Base-by-base conservation (phyloP, 768 basidiomycete genomes). In the Trametes meyenii region DNA sequence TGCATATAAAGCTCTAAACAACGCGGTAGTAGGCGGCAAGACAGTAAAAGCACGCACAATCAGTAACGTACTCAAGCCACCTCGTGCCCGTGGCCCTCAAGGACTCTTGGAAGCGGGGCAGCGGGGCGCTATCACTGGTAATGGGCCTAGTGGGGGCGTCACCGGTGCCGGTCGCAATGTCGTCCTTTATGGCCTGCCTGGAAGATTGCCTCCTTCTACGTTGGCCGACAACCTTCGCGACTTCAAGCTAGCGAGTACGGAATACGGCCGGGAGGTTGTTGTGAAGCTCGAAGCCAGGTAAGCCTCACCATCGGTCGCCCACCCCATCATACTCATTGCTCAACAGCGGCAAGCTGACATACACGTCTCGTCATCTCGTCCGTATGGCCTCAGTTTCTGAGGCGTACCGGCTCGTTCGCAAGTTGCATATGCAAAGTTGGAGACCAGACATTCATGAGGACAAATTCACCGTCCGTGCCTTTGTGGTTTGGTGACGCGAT, bases 331-430 rank as follows among this genome's bases (percentile, higher is more conserved):
- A 21, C 50, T 50, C 8, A 50, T 43, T 7, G 29, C 17, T 33
- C 12, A 14, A 12, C 7, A 54, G 60, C 12, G 39, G 46, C 7
- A 24, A 29, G 14, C 58, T 50, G 19, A 48, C 46, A 19, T 45
- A 29, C 3, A 57, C 79, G 6, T 79, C 85, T 24, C 81, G 83
- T 49, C 84, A 82, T 64, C 64, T 86, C 11, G 77, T 92, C 26
- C 83, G 83, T 36, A 72, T 88, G 55, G 71, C 74, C 2, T 83
- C 84, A 0, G 74, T 78, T 17, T 79, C 88, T 10, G 88, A 92
- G 67, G 92, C 92, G 1, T 83, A 89, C 66, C 83, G 83, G 54
- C 73, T 92, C 24, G 86, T 85, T 19, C 84, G 88, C 51, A 72
- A 76, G 39, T 61, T 87, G 46, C 89, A 94, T 70, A 80, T 85